Evolutionary conservation across 73 alveolate species (phyloP).

Genomic region (Paramecium sonneborni): DNA sequence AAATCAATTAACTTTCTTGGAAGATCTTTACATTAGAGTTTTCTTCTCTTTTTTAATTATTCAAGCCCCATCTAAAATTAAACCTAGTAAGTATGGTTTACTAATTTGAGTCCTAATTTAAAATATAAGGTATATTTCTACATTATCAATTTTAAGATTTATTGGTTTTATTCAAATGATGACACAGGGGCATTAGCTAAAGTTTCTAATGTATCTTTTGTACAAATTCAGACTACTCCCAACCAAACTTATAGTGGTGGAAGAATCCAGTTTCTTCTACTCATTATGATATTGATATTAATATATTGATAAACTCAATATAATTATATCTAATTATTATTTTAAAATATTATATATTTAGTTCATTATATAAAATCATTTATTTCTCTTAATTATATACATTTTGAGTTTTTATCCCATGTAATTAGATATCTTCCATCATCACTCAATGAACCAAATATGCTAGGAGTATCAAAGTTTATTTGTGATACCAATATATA

Average conservation of each 20-base stretch:
- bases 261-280: neutral
- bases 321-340: no score
- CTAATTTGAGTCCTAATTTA: neutral
- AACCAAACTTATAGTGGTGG: slow-evolving; percentile 14
- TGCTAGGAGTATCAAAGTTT: no score
- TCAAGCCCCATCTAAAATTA: neutral
- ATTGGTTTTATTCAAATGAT: slow-evolving; percentile 38
- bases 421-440: no score
- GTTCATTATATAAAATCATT: no score
- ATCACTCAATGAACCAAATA: no score
- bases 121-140: neutral
- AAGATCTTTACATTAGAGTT: slow-evolving; percentile 6
- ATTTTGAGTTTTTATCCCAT: no score
- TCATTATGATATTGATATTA: neutral
- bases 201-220: neutral
- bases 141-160: neutral
- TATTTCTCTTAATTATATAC: no score
- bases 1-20: neutral
- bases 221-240: slow-evolving; percentile 4
- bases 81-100: neutral
- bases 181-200: slow-evolving; percentile 8
- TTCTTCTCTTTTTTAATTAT: slow-evolving; percentile 6
- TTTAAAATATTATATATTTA: no score
- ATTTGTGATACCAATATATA: no score
- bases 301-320: neutral